These are phyloP conservation scores for Stereum hirsutum DNA, from an alignment of 1,284 basidiomycete species.

Conservation along the genomic window DNA sequence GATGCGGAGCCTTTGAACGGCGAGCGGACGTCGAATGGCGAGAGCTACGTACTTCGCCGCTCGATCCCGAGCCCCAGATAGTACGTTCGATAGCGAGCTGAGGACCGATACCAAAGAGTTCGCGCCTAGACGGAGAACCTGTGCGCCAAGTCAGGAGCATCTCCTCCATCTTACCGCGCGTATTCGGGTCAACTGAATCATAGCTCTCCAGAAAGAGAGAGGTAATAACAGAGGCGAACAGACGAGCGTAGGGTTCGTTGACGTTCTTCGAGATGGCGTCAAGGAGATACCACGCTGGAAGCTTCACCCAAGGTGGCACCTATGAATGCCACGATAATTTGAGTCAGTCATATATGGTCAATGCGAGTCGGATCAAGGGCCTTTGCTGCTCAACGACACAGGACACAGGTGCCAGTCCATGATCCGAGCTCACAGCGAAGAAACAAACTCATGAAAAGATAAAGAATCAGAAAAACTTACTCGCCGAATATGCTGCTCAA, in stretches of 20 bases:
- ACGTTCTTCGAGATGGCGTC: slow-evolving; percentile 97
- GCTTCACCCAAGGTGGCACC: slow-evolving; percentile 88
- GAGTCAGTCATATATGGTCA: background rate
- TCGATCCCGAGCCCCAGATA: slow-evolving; percentile 57
- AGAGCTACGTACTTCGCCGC: slow-evolving; percentile 13
- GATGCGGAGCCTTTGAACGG: background rate
- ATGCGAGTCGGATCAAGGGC: background rate
- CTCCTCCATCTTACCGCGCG: slow-evolving; percentile 91
- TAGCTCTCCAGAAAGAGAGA: slow-evolving; percentile 82
- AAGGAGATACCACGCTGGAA: slow-evolving; percentile 91
- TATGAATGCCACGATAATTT: slow-evolving; percentile 21
- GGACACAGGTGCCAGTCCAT: too few species aligned
- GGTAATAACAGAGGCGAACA: slow-evolving; percentile 71
- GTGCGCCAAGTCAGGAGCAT: slow-evolving; percentile 91
- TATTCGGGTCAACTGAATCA: slow-evolving; percentile 71
- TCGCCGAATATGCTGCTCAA: slow-evolving; percentile 83
- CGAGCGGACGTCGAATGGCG: slow-evolving; percentile 6
- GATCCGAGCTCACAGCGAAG: too few species aligned
- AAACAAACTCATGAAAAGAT: slow-evolving; percentile 9
- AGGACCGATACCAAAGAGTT: slow-evolving; percentile 72
- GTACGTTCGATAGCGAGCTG: slow-evolving; percentile 72
- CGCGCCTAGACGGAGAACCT: slow-evolving; percentile 69
- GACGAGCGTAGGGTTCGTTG: slow-evolving; percentile 79
- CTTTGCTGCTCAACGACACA: too few species aligned
- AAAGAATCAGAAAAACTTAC: slow-evolving; percentile 47